Base-by-base conservation (phyloP, 2,329 filamentous ascomycete species). In the Fonsecaea pedrosoi region DNA sequence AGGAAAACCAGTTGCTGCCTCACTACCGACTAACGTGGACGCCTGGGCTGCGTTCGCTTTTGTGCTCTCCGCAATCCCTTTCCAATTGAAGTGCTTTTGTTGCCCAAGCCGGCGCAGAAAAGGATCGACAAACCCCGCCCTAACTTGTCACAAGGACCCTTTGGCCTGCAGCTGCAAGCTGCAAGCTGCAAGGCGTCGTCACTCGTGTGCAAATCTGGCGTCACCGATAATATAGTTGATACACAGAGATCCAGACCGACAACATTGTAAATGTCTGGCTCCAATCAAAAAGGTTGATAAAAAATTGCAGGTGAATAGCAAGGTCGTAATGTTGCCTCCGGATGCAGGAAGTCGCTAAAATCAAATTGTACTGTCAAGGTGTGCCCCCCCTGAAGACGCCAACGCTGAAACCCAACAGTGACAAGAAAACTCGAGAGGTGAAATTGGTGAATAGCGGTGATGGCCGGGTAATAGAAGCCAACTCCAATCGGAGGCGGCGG, bases 381-480 rank as follows among this genome's bases (percentile, higher is more conserved):
- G 48, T 57, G 15, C 32, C 13, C 61, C 61, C 34, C 61, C 54
- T 21, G 5, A 38, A 67, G 35, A 65, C 67, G 61, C 67, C 64
- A 48, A 57, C 61, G 67, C 67, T 69, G 64, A 69, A 69, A 61
- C 54, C 64, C 64, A 54, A 62, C 57, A 67, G 7, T 60, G 54
- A 62, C 54, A 64, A 21, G 34, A 56, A 34, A 15, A 64, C 42
- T 45, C n/a, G 50, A 56, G 32, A 35, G 10, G 32, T 50, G 38
- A 40, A 40, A 62, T 50, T 50, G 45, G 10, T 32, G 7, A 66
- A 62, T 38, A 34, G 63, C 48, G 60, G 54, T 66, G 60, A 66
- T 61, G 62, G 34, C 53, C 53, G 60, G 54, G 12, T 50, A 50
- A 64, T 12, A n/a, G 58, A 25, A 15, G 53, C 40, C 37, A 55